phyloP scores from a whole-genome alignment of 345 rosid genomes.

The Salix arbutifolia region DNA sequence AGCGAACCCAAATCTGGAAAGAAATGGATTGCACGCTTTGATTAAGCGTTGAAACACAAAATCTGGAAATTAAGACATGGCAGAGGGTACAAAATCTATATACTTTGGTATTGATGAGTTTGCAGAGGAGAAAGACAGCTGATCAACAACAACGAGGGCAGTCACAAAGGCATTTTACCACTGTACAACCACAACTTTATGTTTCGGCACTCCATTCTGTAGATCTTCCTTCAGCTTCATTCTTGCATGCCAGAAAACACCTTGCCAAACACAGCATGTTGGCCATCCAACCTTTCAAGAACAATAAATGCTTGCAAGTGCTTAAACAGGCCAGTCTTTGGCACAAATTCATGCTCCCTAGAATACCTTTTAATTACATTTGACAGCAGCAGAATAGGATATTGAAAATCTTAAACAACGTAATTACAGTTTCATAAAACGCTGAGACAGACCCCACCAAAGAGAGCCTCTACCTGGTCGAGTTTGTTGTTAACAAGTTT shows the following conservation, averaged over 20 bases:
- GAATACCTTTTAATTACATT: background rate
- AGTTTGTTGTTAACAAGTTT: slow-evolving; percentile 23
- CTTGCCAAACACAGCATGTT: slow-evolving; percentile 87
- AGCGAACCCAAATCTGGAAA: no score
- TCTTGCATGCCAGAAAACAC: slow-evolving; percentile 86
- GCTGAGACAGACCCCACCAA: background rate
- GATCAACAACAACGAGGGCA: background rate
- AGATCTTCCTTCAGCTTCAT: slow-evolving; percentile 85
- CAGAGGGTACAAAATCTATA: background rate
- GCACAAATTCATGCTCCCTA: slow-evolving; percentile 1
- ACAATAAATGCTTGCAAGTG: background rate
- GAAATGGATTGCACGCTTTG: background rate
- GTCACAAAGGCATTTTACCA: slow-evolving; percentile 73
- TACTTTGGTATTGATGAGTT: background rate
- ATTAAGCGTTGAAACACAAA: no score
- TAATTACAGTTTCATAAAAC: background rate
- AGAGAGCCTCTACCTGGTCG: slow-evolving; percentile 25
- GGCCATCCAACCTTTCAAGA: slow-evolving; percentile 76
- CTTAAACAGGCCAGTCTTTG: background rate
- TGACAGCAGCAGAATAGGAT: background rate
- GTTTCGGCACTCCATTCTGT: slow-evolving; percentile 72
- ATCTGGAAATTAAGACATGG: background rate
- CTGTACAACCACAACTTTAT: slow-evolving; percentile 69
- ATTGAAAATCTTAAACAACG: background rate
- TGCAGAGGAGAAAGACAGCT: background rate